Evolutionary conservation across 306 rosid species (phyloP), one percentile per base, ranked within the genome.

Genomic region (Elaeagnus macrophylla): DNA sequence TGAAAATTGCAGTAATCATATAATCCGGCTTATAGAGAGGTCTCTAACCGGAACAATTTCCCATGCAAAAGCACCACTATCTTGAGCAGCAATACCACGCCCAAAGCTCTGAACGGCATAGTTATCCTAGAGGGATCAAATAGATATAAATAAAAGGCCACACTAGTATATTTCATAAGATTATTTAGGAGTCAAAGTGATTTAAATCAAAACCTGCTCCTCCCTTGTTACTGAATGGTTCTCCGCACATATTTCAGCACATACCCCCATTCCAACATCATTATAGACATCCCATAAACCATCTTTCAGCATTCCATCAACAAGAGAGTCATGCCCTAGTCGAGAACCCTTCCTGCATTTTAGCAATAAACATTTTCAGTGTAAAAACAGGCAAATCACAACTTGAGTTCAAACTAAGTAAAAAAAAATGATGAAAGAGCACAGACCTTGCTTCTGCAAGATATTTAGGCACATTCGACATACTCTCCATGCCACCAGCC

Each of bases 401-500:
- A 48, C 8, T 65, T 53, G 56, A 62, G 11, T 53, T 58, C 39
- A 39, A 57, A 48, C 37, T 39, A n/a, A n/a, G 32, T 25, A 68
- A 57, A 32, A n/a, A n/a, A n/a, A n/a, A n/a, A n/a, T n/a, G n/a
- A n/a, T 63, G 35, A 51, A 48, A 44, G 49, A 67, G 55, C 13
- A 73, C 46, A 51, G 42, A 93, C 99, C 99, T 93, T 77, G 96
- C 99, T 81, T 93, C 99, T 13, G 94, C 84, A 19, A 93, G 53
- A 74, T 93, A 93, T 70, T 93, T 93, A 0, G 99, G 99, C 59
- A 61, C 88, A 66, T 79, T 93, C 37, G 99, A 93, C 99, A 93
- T 93, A 88, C 80, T 82, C 72, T 93, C 99, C 95, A 88, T 84
- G 61, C 99, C 99, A 75, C 99, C 99, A 70, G 99, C 89, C 52